Evolutionary conservation across 495 filamentous ascomycete genomes (phyloP).

Genomic region (Aspergillus cavernicola): DNA sequence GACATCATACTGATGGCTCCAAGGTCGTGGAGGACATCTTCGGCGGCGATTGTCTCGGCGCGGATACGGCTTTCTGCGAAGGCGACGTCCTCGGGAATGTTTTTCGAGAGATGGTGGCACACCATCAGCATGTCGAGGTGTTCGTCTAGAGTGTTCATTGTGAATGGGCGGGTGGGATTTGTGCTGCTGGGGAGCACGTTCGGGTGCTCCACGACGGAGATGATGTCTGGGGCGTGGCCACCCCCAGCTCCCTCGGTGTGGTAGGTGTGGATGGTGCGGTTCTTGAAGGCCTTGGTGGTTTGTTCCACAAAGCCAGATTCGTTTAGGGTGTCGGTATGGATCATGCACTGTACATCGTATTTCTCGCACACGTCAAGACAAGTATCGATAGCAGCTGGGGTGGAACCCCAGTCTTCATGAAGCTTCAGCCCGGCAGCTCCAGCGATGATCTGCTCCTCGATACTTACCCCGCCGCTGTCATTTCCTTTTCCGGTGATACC

Average conservation of each 20-base stretch:
- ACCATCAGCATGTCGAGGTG: slow-evolving; percentile 99
- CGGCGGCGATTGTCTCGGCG: slow-evolving; percentile 93
- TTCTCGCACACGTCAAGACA: slow-evolving; percentile 88
- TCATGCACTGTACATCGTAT: slow-evolving; percentile 88
- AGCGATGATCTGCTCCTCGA: slow-evolving; percentile 77
- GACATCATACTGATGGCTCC: slow-evolving; percentile 99
- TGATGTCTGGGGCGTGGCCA: slow-evolving; percentile 96
- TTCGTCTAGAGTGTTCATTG: slow-evolving; percentile 90
- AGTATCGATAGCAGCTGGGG: slow-evolving; percentile 87
- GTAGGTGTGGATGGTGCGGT: slow-evolving; percentile 94
- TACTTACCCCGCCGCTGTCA: slow-evolving; percentile 66
- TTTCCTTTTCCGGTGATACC: slow-evolving; percentile 97
- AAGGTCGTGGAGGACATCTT: slow-evolving; percentile 94
- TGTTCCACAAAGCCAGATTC: slow-evolving; percentile 97
- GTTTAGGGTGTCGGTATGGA: slow-evolving; percentile 97
- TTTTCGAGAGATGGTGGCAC: slow-evolving; percentile 88
- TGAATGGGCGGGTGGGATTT: slow-evolving; percentile 92
- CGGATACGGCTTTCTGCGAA: slow-evolving; percentile 96
- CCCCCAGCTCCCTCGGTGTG: slow-evolving; percentile 97
- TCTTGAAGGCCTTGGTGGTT: slow-evolving; percentile 81
- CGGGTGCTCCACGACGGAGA: slow-evolving; percentile 83
- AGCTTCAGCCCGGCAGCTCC: slow-evolving; percentile 91
- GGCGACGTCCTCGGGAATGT: slow-evolving; percentile 93
- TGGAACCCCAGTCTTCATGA: slow-evolving; percentile 96
- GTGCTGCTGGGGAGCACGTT: slow-evolving; percentile 92